A percentile compares a stretch with the other conserved stretches of the same genome.
Evolutionary conservation across 371 early-diverging fungal species (phyloP).

Genomic region (Lichtheimia hyalospora): DNA sequence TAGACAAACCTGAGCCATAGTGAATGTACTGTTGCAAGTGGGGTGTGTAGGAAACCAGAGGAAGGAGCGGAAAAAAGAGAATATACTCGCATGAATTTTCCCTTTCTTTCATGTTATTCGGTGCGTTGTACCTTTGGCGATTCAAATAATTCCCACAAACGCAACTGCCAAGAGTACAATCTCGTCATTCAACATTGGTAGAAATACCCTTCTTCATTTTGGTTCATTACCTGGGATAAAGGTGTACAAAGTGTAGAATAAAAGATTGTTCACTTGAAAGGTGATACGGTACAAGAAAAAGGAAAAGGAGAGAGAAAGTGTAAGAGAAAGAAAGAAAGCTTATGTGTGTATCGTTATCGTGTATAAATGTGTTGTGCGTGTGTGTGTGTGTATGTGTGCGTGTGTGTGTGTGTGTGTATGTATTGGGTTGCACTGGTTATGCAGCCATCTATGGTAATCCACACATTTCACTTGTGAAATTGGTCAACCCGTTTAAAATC

Average conservation of each 20-base stretch:
- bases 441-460: background rate
- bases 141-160: no score
- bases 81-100: no score
- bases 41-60: no score
- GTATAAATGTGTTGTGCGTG: background rate
- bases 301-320: slow-evolving; percentile 1
- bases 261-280: background rate
- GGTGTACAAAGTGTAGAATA: no score
- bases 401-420: background rate
- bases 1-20: no score
- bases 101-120: no score
- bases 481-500: slow-evolving; percentile 12
- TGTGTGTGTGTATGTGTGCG: background rate
- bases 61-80: no score
- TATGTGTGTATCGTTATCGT: background rate
- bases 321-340: background rate
- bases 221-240: no score
- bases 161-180: no score
- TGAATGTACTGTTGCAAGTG: no score
- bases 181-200: no score
- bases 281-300: background rate
- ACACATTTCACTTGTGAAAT: background rate
- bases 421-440: slow-evolving; percentile 2
- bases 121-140: background rate
- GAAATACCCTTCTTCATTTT: no score